Conservation (phyloP, 2,329 filamentous ascomycete species). For the Colletotrichum ledebouriae region DNA sequence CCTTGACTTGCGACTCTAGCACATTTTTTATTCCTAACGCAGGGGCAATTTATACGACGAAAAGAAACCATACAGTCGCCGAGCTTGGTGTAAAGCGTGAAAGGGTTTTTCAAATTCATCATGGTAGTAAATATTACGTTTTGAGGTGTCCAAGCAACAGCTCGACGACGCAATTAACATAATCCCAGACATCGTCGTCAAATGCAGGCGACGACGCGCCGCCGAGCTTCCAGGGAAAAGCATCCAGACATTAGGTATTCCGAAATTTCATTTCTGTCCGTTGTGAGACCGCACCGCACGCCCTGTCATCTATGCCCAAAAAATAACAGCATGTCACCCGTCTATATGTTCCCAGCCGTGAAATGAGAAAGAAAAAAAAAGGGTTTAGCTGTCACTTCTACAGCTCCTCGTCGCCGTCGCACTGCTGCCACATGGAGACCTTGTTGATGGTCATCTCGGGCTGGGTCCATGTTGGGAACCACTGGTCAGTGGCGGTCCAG, state of each 20-base stretch:
- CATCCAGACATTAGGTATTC: constrained; percentile 28
- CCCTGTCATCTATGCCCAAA: constrained; percentile 35
- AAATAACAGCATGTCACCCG: constrained; percentile 20
- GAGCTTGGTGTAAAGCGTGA: background rate
- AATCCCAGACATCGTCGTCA: constrained; percentile 23
- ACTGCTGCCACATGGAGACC: constrained; percentile 80
- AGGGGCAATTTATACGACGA: no score
- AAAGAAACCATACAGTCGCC: no score
- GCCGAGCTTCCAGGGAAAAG: constrained; percentile 10
- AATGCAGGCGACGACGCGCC: constrained; percentile 15
- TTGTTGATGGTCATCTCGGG: constrained; percentile 77
- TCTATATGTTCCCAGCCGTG: constrained; percentile 33
- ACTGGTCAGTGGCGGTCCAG: constrained; percentile 75
- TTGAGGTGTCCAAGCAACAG: background rate
- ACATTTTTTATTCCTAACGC: no score
- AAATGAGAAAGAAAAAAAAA: background rate
- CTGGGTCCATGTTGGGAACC: constrained; percentile 79
- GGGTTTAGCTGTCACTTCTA: constrained; percentile 44
- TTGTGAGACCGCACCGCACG: constrained; percentile 30
- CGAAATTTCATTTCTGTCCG: constrained; percentile 32
- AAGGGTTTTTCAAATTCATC: constrained; percentile 21
- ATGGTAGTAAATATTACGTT: constrained; percentile 6
- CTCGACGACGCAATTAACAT: constrained; percentile 11
- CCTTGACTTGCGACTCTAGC: background rate
- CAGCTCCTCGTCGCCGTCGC: constrained; percentile 70